Evolutionary conservation across 1,139 yeast species (phyloP).

Genomic region (Sugiyamaella xylanicola): DNA sequence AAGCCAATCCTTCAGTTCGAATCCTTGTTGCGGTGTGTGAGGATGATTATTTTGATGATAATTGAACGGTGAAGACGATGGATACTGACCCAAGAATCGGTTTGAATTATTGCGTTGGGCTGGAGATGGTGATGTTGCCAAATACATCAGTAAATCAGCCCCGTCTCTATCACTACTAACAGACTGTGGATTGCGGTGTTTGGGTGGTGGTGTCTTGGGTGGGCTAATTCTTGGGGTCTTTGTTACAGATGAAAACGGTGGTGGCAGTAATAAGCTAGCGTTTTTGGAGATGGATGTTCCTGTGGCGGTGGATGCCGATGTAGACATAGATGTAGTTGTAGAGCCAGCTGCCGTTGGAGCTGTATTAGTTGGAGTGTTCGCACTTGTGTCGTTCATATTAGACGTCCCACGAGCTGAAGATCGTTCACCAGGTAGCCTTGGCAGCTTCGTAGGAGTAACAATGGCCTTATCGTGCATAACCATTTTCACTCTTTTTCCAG

Average conservation of each 20-base stretch:
- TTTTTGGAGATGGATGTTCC: not conserved
- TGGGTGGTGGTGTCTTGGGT: conserved; percentile 34
- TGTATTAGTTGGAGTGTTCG: not conserved
- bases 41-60: conserved; percentile 31
- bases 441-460: not conserved
- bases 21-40: conserved; percentile 53
- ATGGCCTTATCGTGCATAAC: not conserved
- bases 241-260: conserved; percentile 7
- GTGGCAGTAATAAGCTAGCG: conserved; percentile 7
- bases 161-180: conserved; percentile 61
- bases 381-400: no score
- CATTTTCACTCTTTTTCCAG: conserved; percentile 11
- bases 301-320: not conserved
- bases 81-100: conserved; percentile 21
- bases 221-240: conserved; percentile 26
- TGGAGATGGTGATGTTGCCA: conserved; percentile 87
- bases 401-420: no score
- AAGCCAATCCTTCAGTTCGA: conserved; percentile 81
- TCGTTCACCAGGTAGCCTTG: conserved; percentile 12
- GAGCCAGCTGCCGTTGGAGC: not conserved
- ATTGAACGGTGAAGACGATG: conserved; percentile 27
- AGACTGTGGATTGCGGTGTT: conserved; percentile 29
- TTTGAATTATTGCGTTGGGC: conserved; percentile 40
- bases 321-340: not conserved
- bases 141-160: conserved; percentile 76